Evolutionary conservation across 257 asterid genomes (phyloP), one percentile per base, ranked within the genome.

Genomic region (Fraxinus quadrangulata): DNA sequence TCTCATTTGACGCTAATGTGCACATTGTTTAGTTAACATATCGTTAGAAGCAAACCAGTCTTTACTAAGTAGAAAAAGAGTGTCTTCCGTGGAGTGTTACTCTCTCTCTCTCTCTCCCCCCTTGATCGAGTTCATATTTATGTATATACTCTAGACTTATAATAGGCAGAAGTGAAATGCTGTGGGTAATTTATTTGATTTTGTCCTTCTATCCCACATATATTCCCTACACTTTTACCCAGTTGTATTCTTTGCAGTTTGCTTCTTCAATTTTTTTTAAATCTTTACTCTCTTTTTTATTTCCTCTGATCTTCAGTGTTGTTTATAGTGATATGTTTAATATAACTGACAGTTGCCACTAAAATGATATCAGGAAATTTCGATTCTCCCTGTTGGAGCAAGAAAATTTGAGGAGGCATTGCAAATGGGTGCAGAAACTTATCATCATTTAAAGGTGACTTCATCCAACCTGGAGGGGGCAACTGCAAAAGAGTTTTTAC

Each of bases 371-470:
- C 92, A 96, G 99, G 96, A 89, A 79, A 93, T 96, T 71, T 85
- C 90, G 97, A 83, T 96, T 80, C 96, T 96, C 78, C 99, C 99
- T 72, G 82, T 86, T 84, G 98, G 97, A 82, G 96, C 99, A 40
- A 87, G 51, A 75, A 92, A 83, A 79, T 92, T 92, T 88, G 97
- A 89, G 87, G 99, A 93, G 88, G 97, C 99, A 42, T 71, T 93
- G 88, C 98, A 90, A 84, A 93, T 96, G 86, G 99, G 99, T 82
- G 89, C 99, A 34, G 99, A 96, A 88, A 92, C 97, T 36, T 92
- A 93, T 88, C 97, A 93, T 83, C 99, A 93, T 85, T 79, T 96
- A 77, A 96, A 96, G 96, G 99, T 90, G 81, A 81, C 81, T 79
- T 80, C 45, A 67, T 82, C 71, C 67, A 70, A 45, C 59, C 70